Evolutionary conservation across 164 flowering plant species (phyloP).

Genomic region (Berberis thunbergii): DNA sequence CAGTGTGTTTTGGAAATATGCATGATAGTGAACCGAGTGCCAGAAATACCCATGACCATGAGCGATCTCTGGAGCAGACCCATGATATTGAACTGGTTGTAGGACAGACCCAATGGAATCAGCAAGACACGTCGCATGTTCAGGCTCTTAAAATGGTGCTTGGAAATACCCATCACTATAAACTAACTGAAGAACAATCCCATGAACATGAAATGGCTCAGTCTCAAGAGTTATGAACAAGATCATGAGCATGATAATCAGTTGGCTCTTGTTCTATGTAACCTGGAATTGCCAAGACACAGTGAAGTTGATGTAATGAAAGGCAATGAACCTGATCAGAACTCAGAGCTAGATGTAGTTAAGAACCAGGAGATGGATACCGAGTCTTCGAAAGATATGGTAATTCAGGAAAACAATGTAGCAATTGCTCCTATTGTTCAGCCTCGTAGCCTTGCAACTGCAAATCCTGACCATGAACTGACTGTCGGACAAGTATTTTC

Average conservation of each 20-base stretch:
- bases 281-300: constrained; percentile 34
- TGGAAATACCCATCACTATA: no score
- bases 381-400: constrained; percentile 28
- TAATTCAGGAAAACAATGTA: constrained; percentile 23
- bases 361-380: constrained; percentile 41
- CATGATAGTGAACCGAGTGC: no score
- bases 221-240: no score
- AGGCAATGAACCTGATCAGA: constrained; percentile 49
- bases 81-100: no score
- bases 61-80: no score
- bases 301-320: constrained; percentile 37
- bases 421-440: constrained; percentile 32
- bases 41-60: no score
- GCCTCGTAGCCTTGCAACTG: constrained; percentile 39
- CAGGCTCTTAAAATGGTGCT: no score
- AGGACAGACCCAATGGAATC: no score
- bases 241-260: constrained; percentile 15
- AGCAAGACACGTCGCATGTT: no score
- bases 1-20: no score
- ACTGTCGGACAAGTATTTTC: constrained; percentile 86
- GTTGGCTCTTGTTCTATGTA: constrained; percentile 15
- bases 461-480: constrained; percentile 41
- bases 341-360: constrained; percentile 42
- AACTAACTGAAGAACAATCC: no score
- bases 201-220: no score